phyloP scores from a whole-genome alignment of 768 basidiomycete species.

The Butyriboletus loyo region DNA sequence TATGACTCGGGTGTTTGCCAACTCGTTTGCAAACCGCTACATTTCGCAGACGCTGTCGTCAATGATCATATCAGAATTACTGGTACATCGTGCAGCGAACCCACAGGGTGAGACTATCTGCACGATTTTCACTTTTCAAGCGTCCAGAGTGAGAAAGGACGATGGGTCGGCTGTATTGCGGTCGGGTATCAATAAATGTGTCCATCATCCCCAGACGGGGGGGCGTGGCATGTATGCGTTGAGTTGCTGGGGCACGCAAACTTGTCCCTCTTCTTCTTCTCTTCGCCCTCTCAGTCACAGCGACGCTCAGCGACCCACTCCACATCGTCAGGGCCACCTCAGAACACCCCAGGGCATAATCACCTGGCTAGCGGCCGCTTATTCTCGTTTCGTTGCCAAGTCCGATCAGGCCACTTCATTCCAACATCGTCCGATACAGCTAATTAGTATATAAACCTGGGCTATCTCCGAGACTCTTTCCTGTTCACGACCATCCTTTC shows the following conservation, averaged over 20 bases:
- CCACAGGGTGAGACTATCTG: background rate
- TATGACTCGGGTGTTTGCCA: background rate
- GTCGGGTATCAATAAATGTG: background rate
- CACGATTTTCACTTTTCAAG: background rate
- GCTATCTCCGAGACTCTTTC: background rate
- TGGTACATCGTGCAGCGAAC: background rate
- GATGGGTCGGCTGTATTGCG: background rate
- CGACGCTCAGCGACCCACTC: no score
- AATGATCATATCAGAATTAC: no score
- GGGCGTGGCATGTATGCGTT: no score
- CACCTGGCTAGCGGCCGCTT: background rate
- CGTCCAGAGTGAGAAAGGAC: background rate
- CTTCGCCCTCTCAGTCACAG: no score
- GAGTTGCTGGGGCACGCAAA: no score
- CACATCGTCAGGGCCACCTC: background rate
- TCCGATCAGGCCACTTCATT: slow-evolving; percentile 3
- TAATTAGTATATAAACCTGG: slow-evolving; percentile 18
- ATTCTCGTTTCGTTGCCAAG: background rate
- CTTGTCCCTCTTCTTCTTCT: no score
- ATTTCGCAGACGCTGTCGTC: background rate
- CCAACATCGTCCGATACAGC: slow-evolving; percentile 16
- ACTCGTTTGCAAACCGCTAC: background rate
- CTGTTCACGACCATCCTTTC: background rate
- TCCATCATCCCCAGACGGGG: background rate
- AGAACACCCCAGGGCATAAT: background rate